A percentile compares a stretch with the other conserved stretches of the same genome.
Evolutionary conservation across 2,329 filamentous ascomycete species (phyloP).

Genomic region (Tolypocladium endophyticum): DNA sequence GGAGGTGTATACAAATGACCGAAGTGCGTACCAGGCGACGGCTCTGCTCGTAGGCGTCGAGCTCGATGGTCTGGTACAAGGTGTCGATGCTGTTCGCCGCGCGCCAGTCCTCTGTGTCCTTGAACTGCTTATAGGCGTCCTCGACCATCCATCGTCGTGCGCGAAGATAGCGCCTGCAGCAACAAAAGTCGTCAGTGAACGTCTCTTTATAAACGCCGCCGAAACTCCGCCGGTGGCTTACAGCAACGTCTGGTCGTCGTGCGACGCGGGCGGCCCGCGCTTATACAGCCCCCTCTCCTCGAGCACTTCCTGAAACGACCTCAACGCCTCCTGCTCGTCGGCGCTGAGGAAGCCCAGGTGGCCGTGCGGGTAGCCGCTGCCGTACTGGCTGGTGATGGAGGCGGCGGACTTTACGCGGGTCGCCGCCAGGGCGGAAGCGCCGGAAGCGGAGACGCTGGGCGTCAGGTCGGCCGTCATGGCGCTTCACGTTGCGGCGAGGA

Average conservation of each 20-base stretch:
- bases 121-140: constrained; percentile 76
- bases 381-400: constrained; percentile 22
- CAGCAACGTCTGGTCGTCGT: constrained; percentile 66
- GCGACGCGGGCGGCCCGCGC: constrained; percentile 45
- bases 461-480: constrained; percentile 14
- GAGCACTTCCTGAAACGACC: constrained; percentile 60
- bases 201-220: neutral
- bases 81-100: constrained; percentile 65
- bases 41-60: constrained; percentile 74
- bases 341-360: constrained; percentile 68
- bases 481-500: neutral
- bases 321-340: constrained; percentile 56
- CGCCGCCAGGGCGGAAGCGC: constrained; percentile 13
- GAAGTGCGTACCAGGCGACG: constrained; percentile 52
- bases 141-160: constrained; percentile 70
- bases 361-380: constrained; percentile 54
- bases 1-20: neutral
- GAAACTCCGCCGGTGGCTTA: constrained; percentile 24
- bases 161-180: constrained; percentile 68
- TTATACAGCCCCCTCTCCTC: constrained; percentile 55
- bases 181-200: neutral
- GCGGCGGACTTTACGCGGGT: constrained; percentile 17
- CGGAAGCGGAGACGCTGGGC: constrained; percentile 5
- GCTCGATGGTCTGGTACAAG: constrained; percentile 78
- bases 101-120: constrained; percentile 81